phyloP scores from a whole-genome alignment of 2,329 filamentous ascomycete species.

The Rutstroemia sp. region DNA sequence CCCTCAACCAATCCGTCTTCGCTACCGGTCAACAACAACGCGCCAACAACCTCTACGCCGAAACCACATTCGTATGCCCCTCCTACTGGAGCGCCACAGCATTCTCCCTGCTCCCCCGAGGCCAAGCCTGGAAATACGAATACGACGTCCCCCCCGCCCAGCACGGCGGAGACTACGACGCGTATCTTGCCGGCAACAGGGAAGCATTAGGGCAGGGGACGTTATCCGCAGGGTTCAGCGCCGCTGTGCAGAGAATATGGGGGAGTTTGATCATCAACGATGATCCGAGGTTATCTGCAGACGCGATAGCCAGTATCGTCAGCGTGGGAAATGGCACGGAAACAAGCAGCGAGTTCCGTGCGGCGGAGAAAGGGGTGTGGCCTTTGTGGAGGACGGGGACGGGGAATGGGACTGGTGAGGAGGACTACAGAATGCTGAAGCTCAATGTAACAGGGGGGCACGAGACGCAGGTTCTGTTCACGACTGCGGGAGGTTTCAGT shows the following conservation, averaged over 20 bases:
- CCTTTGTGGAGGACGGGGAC: neutral
- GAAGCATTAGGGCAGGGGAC: constrained; percentile 7
- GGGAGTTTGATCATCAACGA: constrained; percentile 10
- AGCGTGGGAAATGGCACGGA: neutral
- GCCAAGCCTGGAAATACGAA: constrained; percentile 37
- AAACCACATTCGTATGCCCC: constrained; percentile 46
- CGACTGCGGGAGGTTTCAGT: neutral
- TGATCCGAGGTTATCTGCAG: neutral
- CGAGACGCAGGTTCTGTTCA: neutral
- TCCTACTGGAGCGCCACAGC: constrained; percentile 44
- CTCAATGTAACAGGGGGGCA: constrained; percentile 5
- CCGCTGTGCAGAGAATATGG: constrained; percentile 13
- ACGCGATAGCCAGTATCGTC: neutral
- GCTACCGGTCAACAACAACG: constrained; percentile 43
- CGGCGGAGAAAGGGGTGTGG: neutral
- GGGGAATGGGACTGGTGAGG: neutral
- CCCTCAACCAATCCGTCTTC: constrained; percentile 36
- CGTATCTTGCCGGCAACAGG: constrained; percentile 27
- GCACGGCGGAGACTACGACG: constrained; percentile 31
- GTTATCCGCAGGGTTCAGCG: constrained; percentile 9
- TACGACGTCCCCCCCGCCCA: constrained; percentile 32
- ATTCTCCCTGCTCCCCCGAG: constrained; percentile 17
- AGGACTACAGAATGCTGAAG: neutral
- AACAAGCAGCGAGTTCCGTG: neutral
- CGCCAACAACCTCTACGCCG: constrained; percentile 31